Conservation (phyloP, 345 rosid genomes). For the Geranium brycei region DNA sequence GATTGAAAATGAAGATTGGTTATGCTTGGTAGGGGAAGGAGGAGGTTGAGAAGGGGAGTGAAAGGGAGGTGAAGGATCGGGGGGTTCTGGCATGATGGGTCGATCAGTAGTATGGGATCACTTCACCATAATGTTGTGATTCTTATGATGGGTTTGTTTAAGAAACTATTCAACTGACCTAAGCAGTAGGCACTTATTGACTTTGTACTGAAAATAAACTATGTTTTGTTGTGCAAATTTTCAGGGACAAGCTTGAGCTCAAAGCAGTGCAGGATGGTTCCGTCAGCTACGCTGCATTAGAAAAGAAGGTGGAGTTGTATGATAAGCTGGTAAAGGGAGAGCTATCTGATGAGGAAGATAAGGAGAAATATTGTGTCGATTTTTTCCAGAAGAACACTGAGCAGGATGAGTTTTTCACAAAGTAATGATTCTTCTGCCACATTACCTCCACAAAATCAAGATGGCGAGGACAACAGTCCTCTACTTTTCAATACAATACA, state of each 20-base stretch:
- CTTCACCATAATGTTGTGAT: too few relatives aligned
- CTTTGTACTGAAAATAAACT: neutral
- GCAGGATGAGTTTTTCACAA: constrained; percentile 25
- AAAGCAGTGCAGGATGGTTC: constrained; percentile 77
- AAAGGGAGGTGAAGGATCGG: too few relatives aligned
- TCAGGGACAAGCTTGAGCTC: constrained; percentile 80
- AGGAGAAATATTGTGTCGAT: constrained; percentile 87
- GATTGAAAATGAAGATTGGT: too few relatives aligned
- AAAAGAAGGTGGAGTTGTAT: constrained; percentile 74
- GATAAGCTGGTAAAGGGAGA: constrained; percentile 75
- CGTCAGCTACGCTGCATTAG: constrained; percentile 73
- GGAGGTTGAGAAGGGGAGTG: too few relatives aligned
- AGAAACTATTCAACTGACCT: too few relatives aligned
- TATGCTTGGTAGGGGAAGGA: too few relatives aligned
- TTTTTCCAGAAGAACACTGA: constrained; percentile 60
- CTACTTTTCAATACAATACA: neutral
- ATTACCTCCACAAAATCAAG: constrained; percentile 23
- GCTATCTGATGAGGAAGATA: constrained; percentile 72
- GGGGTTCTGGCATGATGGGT: too few relatives aligned
- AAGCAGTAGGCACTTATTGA: neutral
- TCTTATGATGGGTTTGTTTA: too few relatives aligned
- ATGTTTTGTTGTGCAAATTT: neutral
- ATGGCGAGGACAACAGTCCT: constrained; percentile 25
- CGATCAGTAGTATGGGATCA: too few relatives aligned
- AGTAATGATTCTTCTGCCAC: constrained; percentile 12